Evolutionary conservation across 2,329 filamentous ascomycete species (phyloP).

Genomic region (Sarocladium brachiariae): DNA sequence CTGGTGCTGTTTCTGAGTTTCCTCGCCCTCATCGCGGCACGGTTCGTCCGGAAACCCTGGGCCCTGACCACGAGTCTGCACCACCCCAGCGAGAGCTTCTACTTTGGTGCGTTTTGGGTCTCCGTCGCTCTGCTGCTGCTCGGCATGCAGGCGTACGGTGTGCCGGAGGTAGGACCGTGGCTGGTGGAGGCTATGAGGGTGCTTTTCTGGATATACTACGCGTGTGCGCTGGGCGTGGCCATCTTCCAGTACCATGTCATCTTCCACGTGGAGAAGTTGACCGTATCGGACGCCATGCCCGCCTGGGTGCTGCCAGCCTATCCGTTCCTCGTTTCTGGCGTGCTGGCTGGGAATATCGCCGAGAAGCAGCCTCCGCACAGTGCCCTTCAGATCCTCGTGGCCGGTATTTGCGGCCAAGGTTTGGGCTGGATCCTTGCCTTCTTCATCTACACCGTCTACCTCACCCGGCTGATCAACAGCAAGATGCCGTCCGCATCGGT

Average conservation of each 20-base stretch:
- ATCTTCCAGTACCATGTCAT: conserved; percentile 23
- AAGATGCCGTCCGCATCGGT: conserved; percentile 40
- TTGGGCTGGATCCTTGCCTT: conserved; percentile 45
- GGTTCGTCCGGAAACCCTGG: conserved; percentile 52
- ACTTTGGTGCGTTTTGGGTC: conserved; percentile 54
- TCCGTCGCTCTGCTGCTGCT: conserved; percentile 57
- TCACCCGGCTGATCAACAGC: conserved; percentile 42
- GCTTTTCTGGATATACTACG: conserved; percentile 45
- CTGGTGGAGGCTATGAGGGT: conserved; percentile 36
- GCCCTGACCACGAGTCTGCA: conserved; percentile 53
- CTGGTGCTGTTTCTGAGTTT: conserved; percentile 42
- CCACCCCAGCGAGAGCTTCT: conserved; percentile 59
- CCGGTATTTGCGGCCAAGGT: conserved; percentile 44
- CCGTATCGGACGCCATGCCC: conserved; percentile 43
- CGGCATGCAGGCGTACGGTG: conserved; percentile 56
- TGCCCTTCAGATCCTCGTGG: conserved; percentile 44
- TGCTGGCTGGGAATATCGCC: conserved; percentile 41
- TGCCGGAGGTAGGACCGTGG: conserved; percentile 39
- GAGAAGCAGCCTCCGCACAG: conserved; percentile 34
- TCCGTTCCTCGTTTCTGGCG: conserved; percentile 46
- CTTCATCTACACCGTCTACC: conserved; percentile 32
- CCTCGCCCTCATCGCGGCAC: conserved; percentile 44
- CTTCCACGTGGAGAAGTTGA: conserved; percentile 30
- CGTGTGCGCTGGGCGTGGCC: conserved; percentile 18
- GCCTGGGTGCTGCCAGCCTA: conserved; percentile 50